Conservation (phyloP, 371 early-diverging fungal species). For the Smittium mucronatum region DNA sequence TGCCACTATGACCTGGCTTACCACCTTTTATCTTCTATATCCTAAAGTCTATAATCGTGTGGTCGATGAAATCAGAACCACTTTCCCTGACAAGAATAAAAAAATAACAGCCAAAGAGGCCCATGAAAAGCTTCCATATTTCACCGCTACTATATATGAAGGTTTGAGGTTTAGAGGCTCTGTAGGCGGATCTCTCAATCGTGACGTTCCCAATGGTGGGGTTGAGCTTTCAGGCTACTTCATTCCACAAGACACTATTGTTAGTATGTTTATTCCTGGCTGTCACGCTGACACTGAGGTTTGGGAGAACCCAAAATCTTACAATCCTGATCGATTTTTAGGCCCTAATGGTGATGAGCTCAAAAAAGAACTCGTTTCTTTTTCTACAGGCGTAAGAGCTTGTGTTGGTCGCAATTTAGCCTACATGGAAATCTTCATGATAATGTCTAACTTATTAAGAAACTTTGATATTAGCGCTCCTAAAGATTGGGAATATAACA, state of each 20-base stretch:
- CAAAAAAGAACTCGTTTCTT: conserved; percentile 7
- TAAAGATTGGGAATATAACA: too few species aligned
- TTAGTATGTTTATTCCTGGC: background rate
- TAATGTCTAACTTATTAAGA: too few species aligned
- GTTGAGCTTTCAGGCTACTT: conserved; percentile 15
- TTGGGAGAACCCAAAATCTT: conserved; percentile 10
- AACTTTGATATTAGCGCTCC: too few species aligned
- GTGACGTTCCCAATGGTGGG: conserved; percentile 23
- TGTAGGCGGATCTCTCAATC: conserved; percentile 17
- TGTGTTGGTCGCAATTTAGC: conserved; percentile 6
- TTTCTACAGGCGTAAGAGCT: background rate
- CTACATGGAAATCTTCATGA: too few species aligned
- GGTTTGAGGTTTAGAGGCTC: conserved; percentile 24
- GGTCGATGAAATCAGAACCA: conserved; percentile 14
- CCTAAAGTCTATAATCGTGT: conserved; percentile 14
- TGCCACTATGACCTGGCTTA: conserved; percentile 23
- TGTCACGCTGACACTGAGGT: background rate
- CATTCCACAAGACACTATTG: background rate
- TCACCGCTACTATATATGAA: conserved; percentile 27
- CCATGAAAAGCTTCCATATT: too few species aligned
- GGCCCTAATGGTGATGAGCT: background rate
- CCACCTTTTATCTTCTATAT: conserved; percentile 16
- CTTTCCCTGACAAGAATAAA: conserved; percentile 13
- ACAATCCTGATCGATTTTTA: conserved; percentile 12
- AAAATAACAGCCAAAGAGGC: conserved; percentile 20